Base-by-base conservation (phyloP, 805 yeast genomes). In the Metschnikowia peoriensis region DNA sequence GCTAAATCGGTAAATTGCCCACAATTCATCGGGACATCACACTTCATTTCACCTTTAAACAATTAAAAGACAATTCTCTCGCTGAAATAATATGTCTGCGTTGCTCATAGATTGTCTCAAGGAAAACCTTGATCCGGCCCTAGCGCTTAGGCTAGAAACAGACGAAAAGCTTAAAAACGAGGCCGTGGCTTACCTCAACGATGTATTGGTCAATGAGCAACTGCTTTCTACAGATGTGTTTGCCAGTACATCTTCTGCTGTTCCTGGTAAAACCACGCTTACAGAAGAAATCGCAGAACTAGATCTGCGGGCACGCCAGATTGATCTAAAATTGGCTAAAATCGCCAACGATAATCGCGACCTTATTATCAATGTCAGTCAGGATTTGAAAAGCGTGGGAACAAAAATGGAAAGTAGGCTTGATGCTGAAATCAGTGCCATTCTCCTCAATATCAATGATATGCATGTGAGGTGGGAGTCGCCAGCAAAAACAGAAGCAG, bases 251-350 rank as follows among this genome's bases (percentile, higher is more conserved):
- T 32, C 75, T 56, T 55, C 46, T 58, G 58, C 54, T 61, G 16
- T 10, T 9, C 47, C 46, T 12, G 51, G 44, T 15, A 44, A 41
- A 15, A 28, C 44, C 28, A 78, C 84, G 0, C 58, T 83, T 35
- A 80, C 83, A 1, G 89, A 86, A 57, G 91, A 85, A 61, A 84
- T 87, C 41, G 92, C 92, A 0, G 93, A 87, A 61, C 66, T 86
- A 35, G 90, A 86, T 58, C 79, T 81, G 28, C 56, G 72, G n/a
- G 81, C 80, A 55, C 67, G 84, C 17, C 63, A 67, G 1, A 61
- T 81, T 16, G 86, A 83, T 54, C 61, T 68, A 5, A 66, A 78
- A 54, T 64, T 86, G 41, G 72, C 76, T 7, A 71, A 73, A 42
- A 65, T 71, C 28, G 68, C 77, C 10, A 67, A 70, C 53, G 57